Evolutionary conservation across 78 protist species (phyloP), one percentile per base, ranked within the genome.

Genomic region (Monosiga brevicollis): DNA sequence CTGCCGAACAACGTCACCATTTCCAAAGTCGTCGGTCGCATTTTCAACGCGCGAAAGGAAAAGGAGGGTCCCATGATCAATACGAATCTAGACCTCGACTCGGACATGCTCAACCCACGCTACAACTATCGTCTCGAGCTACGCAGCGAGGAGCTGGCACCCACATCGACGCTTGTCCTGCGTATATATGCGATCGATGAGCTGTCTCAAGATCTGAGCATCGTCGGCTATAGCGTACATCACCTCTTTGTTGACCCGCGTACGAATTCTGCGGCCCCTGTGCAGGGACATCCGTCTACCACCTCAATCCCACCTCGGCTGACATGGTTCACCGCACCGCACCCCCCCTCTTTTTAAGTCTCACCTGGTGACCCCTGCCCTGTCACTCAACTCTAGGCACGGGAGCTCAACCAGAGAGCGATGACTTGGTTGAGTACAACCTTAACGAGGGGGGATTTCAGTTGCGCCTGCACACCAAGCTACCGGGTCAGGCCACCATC

Each of bases 1-100:
- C 42, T 79, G 39, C 83, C 83, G 32, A 74, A 79, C 83, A 79
- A 79, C 83, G 74, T 55, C 42, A 55, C 83, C 1, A 34, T 79
- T 9, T 26, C 73, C 73, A 9, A 23, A n/a, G 73, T 23, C 35
- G 23, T 20, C 35, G 73, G 73, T 9, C 73, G 73, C 35, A n/a
- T 70, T 1, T 70, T 70, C 23, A 20, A 9, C 35, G 10, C 6
- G 34, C 6, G 36, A n/a, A 26, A 70, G 36, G 23, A 70, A 22
- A 9, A 70, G 73, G 3, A 2, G 34, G 10, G 73, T 20, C 73
- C 73, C 73, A 20, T 26, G 36, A 22, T 70, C 73, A n/a, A 22
- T 9, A 24, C 73, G 73, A 9, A 3, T n/a, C 15, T 70, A 22
- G 73, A 70, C 6, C 73, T 70, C 26, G 73, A 70, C 73, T 20